These are phyloP conservation scores for Pisolithus marmoratus DNA, from an alignment of 768 basidiomycete genomes.

Conservation along the genomic window DNA sequence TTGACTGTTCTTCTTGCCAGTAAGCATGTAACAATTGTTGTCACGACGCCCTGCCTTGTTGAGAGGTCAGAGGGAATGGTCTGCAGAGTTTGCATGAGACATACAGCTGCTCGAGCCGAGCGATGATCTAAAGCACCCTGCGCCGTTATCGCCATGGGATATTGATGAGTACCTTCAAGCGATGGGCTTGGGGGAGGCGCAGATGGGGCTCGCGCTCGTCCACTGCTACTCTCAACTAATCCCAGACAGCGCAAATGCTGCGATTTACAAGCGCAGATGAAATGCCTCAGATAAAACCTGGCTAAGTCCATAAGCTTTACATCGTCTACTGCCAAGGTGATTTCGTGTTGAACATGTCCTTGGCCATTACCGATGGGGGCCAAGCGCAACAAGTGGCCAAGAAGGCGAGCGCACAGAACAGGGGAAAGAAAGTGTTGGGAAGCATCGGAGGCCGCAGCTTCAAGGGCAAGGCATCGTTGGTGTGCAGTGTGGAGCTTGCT, in stretches of 20 bases:
- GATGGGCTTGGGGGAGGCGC: constrained; percentile 12
- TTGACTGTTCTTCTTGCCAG: too few relatives aligned
- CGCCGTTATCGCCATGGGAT: background rate
- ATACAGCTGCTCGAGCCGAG: constrained; percentile 7
- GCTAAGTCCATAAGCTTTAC: background rate
- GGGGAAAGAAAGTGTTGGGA: background rate
- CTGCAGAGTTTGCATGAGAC: background rate
- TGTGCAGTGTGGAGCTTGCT: too few relatives aligned
- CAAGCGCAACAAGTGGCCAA: background rate
- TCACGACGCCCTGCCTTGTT: constrained; percentile 18
- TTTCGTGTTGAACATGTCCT: background rate
- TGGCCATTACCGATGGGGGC: background rate
- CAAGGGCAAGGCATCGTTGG: too few relatives aligned
- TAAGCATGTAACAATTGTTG: constrained; percentile 14
- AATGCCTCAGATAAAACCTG: background rate
- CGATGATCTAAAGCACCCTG: constrained; percentile 6
- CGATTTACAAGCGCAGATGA: background rate
- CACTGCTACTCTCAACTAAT: constrained; percentile 5
- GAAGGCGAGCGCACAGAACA: background rate
- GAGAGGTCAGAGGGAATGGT: background rate
- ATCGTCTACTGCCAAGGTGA: background rate
- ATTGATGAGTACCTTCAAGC: constrained; percentile 7
- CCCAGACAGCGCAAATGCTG: background rate
- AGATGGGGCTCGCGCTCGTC: constrained; percentile 13
- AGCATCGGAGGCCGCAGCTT: background rate